Evolutionary conservation across 495 filamentous ascomycete species (phyloP).

Genomic region (Penicillium verhagenii): DNA sequence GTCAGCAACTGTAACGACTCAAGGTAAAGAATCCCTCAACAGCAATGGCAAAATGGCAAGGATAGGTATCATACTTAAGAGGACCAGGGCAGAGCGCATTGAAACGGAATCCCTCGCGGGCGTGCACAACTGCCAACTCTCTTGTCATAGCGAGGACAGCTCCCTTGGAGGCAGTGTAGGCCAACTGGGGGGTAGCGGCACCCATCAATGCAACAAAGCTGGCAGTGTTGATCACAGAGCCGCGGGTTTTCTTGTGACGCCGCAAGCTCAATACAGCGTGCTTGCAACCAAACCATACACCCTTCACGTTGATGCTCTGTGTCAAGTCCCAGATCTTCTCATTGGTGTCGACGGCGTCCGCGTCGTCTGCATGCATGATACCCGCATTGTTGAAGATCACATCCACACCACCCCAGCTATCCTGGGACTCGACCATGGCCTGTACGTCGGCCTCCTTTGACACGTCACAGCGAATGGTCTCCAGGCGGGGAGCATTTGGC

Average conservation of each 20-base stretch:
- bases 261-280: conserved; percentile 81
- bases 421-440: conserved; percentile 64
- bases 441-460: conserved; percentile 71
- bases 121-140: conserved; percentile 79
- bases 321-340: conserved; percentile 96
- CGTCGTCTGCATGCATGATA: conserved; percentile 92
- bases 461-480: conserved; percentile 61
- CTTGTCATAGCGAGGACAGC: conserved; percentile 84
- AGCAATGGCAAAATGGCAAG: neutral
- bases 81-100: conserved; percentile 94
- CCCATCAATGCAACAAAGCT: conserved; percentile 91
- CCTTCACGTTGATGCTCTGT: conserved; percentile 94
- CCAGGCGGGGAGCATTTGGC: conserved; percentile 55
- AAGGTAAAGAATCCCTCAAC: neutral
- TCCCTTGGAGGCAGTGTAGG: conserved; percentile 92
- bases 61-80: conserved; percentile 61
- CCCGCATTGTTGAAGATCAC: conserved; percentile 99
- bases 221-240: conserved; percentile 91
- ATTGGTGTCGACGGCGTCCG: conserved; percentile 77
- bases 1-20: neutral
- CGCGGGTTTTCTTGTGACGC: conserved; percentile 61
- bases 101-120: conserved; percentile 81
- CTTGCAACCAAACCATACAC: conserved; percentile 95
- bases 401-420: conserved; percentile 86
- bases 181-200: conserved; percentile 87